phyloP scores from a whole-genome alignment of 352 stramenopile genomes.

The Globisporangium lucens region DNA sequence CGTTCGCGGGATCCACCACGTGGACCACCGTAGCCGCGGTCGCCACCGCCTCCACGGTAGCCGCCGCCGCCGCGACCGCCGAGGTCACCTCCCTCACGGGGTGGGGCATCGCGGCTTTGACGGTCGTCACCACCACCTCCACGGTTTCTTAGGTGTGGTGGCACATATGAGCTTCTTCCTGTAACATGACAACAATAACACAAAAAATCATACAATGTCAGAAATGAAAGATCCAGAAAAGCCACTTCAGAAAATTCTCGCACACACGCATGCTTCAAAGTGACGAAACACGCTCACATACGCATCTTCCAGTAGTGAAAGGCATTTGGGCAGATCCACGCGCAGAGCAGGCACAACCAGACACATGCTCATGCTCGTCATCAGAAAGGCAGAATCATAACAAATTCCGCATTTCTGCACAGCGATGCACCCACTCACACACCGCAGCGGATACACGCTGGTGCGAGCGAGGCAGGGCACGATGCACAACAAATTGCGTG shows the following conservation, averaged over 20 bases:
- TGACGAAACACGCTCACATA: neutral
- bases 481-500: no score
- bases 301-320: neutral
- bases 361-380: neutral
- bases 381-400: neutral
- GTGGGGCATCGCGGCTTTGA: conserved; percentile 23
- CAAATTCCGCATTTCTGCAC: conserved; percentile 2
- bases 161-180: conserved; percentile 78
- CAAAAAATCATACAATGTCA: conserved; percentile 2
- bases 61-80: conserved; percentile 24
- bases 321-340: neutral
- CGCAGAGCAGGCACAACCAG: neutral
- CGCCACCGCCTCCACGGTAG: conserved; percentile 22
- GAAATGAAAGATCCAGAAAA: neutral
- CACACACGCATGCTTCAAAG: neutral
- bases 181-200: neutral
- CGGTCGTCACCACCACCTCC: conserved; percentile 26
- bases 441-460: neutral
- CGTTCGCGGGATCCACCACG: conserved; percentile 36
- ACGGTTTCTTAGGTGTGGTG: conserved; percentile 62
- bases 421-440: neutral
- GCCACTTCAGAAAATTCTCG: neutral
- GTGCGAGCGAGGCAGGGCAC: neutral
- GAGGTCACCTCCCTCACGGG: conserved; percentile 17
- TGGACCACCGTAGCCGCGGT: conserved; percentile 21